Base-by-base conservation (phyloP, 2,329 filamentous ascomycete species). In the Ophiostoma ips region DNA sequence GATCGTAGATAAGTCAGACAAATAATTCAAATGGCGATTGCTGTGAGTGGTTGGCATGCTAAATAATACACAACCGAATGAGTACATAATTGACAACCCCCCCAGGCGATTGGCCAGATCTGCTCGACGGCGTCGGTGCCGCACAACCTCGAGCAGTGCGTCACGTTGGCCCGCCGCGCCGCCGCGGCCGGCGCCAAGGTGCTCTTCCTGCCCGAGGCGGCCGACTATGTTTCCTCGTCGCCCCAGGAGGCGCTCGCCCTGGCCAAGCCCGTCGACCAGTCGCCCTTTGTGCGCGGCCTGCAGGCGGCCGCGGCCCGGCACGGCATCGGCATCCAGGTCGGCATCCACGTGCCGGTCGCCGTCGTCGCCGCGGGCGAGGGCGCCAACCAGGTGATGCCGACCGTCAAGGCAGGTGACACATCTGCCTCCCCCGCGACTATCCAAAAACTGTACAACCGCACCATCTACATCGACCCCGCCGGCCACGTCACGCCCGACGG, bases 141-240 rank as follows among this genome's bases (percentile, higher is more conserved):
- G 56, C 76, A 84, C 59, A 96, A 95, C 64, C 77, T 95, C 41
- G 70, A 76, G 46, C 84, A 90, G 65, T 94, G 87, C 65, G 77
- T 81, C 54, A 70, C 66, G 37, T 72, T 95, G 43, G 73, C 92
- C 50, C 71, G 72, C 52, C 84, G 83, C 62, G 88, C 90, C 34
- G 80, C 82, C 10, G 70, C 72, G 28, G 81, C 81, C 51, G 87
- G 87, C 41, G 89, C 89, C 37, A 55, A 85, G 77, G 79, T 84
- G 16, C 76, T 95, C 46, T 95, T 96, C 68, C 81, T 95, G 49
- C 90, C 90, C 12, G 90, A 95, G 73, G 90, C 90, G 21, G 79
- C 79, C 51, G 88, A 95, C 68, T 95, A 95, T 70, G 88, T 95
- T 59, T 83, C 79, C 18, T 71, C 75, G 2, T 81, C 79, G 1